Base-by-base conservation (phyloP, 179 eudicot species). In the Gypsophila paniculata region DNA sequence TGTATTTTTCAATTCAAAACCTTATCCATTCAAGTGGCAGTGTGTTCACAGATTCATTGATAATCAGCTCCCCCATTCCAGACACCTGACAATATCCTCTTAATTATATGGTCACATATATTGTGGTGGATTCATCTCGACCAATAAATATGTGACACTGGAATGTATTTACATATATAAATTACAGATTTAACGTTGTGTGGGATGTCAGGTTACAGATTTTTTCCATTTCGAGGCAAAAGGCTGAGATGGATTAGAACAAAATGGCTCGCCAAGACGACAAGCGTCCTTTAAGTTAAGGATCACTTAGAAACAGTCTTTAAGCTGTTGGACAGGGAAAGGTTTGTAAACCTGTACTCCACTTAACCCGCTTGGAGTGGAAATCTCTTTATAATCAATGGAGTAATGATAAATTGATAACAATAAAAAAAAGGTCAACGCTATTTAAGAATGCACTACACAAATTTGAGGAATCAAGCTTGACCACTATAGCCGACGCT, bases 121-220 rank as follows among this genome's bases (percentile, higher is more conserved):
- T 53, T 18, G 65, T 29, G 19, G 21, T 29, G 44, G 39, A 29
- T 61, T 8, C 42, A 32, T 29, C 32, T 61, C 39, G 29, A 29
- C 25, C 15, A 63, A 42, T 25, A n/a, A 17, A 38, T 34, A 63
- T 63, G 67, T 36, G 49, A 63, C 23, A 19, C 49, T 63, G 18
- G 49, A 38, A 63, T 18, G 51, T 36, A 63, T 63, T 63, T 42
- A 42, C 23, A 42, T 65, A 11, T 12, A 36, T 63, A 17, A 32
- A 38, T 63, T 38, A 19, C 51, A 63, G 49, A 15, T 63, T 63
- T 63, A 44, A n/a, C 6, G 15, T 46, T 34, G 21, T 63, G 68
- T 38, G 68, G n/a, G 48, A 36, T 36, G 21, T 36, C 67, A 62
- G n/a, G 9, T 38, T 36, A 18, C 49, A 38, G n/a, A 38, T 9